Evolutionary conservation across 1,284 basidiomycete species (phyloP), one percentile per base, ranked within the genome.

Genomic region (Tranzscheliella williamsii): DNA sequence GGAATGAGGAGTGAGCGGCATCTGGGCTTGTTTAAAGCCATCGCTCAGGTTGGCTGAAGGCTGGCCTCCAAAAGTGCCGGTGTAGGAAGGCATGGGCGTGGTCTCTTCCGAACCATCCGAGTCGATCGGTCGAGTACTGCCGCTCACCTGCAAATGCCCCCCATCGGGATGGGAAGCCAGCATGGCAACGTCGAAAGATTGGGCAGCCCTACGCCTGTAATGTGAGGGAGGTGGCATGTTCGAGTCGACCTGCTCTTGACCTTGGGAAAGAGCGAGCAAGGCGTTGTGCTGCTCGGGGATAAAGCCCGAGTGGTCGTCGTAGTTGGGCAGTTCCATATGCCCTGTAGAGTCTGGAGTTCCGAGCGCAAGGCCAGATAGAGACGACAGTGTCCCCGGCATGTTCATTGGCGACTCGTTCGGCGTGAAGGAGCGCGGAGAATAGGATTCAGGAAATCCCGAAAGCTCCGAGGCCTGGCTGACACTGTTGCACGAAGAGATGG

Each of bases 1-100:
- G 8, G 55, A 51, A 1, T 46, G 44, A 13, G 58, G 54, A 2
- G 61, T 64, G 40, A 48, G 30, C 20, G 56, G 62, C 37, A 52
- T 29, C 31, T 50, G 47, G n/a, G 51, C 45, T 17, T 44, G 44
- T 9, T 48, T 40, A 51, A 64, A 58, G 23, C 55, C 51, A 8
- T 54, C 55, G 24, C 61, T 55, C 27, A 67, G 55, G 42, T 49
- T 54, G 41, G 16, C 34, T 4, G 58, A 35, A 8, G 51, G 16
- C 30, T 63, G 61, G 26, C 67, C 67, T 2, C 43, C 39, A 24
- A 70, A 69, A 8, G 48, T 56, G 29, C 62, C 52, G 1, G 46
- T 53, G 22, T 52, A 55, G 5, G 53, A 45, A 4, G 65, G 67
- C 67, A 70, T 68, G 23, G 65, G 67, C 6, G 62, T 67, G 1